Conservation (phyloP, 208 protist genomes). For the Jaenimonas drosophilae region DNA sequence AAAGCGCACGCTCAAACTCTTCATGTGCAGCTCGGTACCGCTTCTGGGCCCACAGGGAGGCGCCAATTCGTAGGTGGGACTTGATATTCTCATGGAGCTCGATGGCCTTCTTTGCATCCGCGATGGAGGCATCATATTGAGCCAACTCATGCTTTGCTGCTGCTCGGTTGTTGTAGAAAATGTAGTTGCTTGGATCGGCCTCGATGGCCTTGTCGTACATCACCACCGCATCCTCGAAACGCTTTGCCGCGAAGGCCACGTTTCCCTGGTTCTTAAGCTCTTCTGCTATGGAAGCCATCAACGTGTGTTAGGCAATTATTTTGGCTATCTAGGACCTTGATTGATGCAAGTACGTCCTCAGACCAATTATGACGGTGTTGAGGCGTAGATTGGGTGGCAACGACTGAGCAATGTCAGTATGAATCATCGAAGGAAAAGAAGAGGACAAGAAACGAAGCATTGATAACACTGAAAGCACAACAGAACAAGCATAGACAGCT, state of each 20-base stretch:
- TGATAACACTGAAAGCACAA: neutral
- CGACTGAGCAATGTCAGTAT: no score
- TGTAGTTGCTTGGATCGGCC: constrained; percentile 54
- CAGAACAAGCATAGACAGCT: no score
- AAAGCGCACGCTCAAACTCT: constrained; percentile 37
- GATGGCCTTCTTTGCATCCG: constrained; percentile 47
- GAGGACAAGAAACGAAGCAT: neutral
- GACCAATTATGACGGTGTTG: no score
- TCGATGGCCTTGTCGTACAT: constrained; percentile 74
- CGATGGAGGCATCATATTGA: constrained; percentile 63
- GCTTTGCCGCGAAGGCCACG: constrained; percentile 56
- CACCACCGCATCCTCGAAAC: constrained; percentile 62
- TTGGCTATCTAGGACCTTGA: no score
- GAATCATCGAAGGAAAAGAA: neutral
- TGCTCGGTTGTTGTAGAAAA: constrained; percentile 85
- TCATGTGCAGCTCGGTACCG: constrained; percentile 30
- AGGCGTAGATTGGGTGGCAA: no score
- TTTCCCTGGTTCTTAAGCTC: constrained; percentile 76
- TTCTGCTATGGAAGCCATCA: constrained; percentile 15
- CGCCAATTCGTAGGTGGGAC: constrained; percentile 44
- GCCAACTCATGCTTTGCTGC: constrained; percentile 64
- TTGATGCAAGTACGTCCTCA: no score
- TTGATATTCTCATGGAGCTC: constrained; percentile 50
- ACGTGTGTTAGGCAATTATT: no score
- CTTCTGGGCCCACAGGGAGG: constrained; percentile 44